Evolutionary conservation across 2,329 filamentous ascomycete genomes (phyloP), one percentile per base, ranked within the genome.

Genomic region (Sporothrix phasma): DNA sequence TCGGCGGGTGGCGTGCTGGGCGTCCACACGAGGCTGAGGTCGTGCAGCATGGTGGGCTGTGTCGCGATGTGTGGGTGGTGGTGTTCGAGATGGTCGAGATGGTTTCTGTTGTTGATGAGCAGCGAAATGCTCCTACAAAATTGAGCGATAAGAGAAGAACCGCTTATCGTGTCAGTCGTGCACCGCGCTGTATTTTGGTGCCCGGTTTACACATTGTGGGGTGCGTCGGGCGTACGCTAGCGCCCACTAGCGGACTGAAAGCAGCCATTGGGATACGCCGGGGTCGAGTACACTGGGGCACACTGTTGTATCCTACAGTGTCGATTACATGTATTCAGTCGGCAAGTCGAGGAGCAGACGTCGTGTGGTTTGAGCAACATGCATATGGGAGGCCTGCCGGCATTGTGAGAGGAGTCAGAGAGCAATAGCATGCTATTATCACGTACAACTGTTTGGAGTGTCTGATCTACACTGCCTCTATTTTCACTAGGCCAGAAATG

Each of bases 1-100:
- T 90, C 86, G 37, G 74, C 67, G 67, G 81, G 73, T 68, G 86
- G 81, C 72, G 85, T 86, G 66, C 85, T 76, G 39, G 84, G 80
- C 43, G 84, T 84, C 86, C 91, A 97, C 65, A 87, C 85, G 67
- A 99, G 83, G 75, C 97, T 97, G 74, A 99, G 85, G 77, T 99
- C 94, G 84, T 96, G 96, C 76, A 96, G 91, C 91, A 96, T 95
- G 11, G n/a, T 26, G 24, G 8, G 39, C 11, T 15, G 29, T 24
- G 19, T 34, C 17, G 43, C 37, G 3, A 34, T 37, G 34, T 24
- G 19, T 5, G 22, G 53, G 10, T 39, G 17, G 13, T 22, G 19
- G 7, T 22, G 31, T 13, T 39, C 10, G 19, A 5, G 51, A 10
- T 39, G 51, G 19, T 1, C 2, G 7, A 15, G 34, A n/a, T n/a